phyloP scores from a whole-genome alignment of 768 basidiomycete genomes.

The Cystobasidium tubakii region DNA sequence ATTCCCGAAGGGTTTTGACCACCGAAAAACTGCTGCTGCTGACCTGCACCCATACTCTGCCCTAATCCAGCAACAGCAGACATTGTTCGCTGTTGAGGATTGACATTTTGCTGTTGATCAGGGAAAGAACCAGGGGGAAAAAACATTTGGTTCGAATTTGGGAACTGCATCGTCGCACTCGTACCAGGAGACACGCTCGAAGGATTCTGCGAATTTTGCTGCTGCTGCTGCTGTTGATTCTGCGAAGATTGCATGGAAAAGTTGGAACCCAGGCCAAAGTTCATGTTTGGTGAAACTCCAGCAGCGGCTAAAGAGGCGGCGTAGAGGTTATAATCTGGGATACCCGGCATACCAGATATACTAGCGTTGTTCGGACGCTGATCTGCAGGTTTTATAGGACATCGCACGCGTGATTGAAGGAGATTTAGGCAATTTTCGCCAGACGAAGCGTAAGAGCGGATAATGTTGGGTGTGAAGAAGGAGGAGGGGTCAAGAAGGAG shows the following conservation, averaged over 20 bases:
- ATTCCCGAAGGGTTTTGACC: background rate
- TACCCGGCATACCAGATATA: background rate
- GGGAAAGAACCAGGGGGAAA: background rate
- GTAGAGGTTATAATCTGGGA: background rate
- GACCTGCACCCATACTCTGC: background rate
- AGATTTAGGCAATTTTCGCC: too few species aligned
- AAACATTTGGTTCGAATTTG: background rate
- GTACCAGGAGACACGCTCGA: background rate
- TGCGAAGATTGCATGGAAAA: background rate
- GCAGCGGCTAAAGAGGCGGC: background rate
- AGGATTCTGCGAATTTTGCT: background rate
- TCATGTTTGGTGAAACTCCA: background rate
- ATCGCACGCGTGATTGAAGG: too few species aligned
- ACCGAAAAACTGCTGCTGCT: background rate
- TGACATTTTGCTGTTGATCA: background rate
- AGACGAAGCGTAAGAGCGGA: too few species aligned
- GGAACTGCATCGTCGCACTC: background rate
- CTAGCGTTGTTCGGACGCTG: background rate
- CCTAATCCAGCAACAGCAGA: constrained; percentile 2
- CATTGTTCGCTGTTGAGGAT: background rate
- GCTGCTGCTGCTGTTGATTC: constrained; percentile 11
- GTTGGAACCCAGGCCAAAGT: background rate
- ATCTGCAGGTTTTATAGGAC: background rate
- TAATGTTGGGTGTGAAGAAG: too few species aligned
- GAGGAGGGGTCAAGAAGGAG: too few species aligned